phyloP scores from a whole-genome alignment of 345 rosid species.

The Hirschfeldia incana region DNA sequence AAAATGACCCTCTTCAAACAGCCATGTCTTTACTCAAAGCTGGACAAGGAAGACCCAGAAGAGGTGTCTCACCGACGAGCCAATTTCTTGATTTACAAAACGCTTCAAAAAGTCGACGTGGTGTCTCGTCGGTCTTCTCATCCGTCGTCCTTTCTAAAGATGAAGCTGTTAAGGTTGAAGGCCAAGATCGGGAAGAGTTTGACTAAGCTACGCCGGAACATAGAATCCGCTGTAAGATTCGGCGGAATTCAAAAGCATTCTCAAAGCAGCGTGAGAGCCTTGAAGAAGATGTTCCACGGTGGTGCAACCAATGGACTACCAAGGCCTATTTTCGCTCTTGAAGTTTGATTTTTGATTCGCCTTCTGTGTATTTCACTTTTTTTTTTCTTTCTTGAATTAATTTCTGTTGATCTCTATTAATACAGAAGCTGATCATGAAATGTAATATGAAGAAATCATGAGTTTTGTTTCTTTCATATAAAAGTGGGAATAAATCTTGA shows the following conservation, averaged over 20 bases:
- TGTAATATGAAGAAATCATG: conserved; percentile 25
- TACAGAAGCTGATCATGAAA: conserved; percentile 22
- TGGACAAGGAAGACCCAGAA: conserved; percentile 72
- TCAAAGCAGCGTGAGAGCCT: conserved; percentile 23
- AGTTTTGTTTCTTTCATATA: conserved; percentile 9
- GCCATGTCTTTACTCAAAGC: conserved; percentile 52
- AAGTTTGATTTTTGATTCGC: conserved; percentile 26
- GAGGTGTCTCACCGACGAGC: conserved; percentile 62
- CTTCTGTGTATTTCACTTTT: conserved; percentile 20
- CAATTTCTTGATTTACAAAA: conserved; percentile 84
- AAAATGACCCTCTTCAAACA: conserved; percentile 45
- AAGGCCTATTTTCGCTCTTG: conserved; percentile 38
- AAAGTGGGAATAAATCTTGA: neutral
- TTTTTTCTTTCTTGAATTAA: conserved; percentile 3
- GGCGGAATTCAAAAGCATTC: conserved; percentile 36
- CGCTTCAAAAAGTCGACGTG: conserved; percentile 46
- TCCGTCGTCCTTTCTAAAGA: conserved; percentile 46
- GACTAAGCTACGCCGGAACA: conserved; percentile 41
- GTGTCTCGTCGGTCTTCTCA: conserved; percentile 31
- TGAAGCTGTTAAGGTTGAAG: conserved; percentile 55
- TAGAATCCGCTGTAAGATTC: conserved; percentile 25
- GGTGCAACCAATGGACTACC: conserved; percentile 44
- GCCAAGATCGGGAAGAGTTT: conserved; percentile 65
- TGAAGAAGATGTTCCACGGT: conserved; percentile 33
- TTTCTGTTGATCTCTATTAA: conserved; percentile 12